These are phyloP conservation scores for Tetrahymena malaccensis DNA, from an alignment of 73 alveolate species.

Conservation along the genomic window DNA sequence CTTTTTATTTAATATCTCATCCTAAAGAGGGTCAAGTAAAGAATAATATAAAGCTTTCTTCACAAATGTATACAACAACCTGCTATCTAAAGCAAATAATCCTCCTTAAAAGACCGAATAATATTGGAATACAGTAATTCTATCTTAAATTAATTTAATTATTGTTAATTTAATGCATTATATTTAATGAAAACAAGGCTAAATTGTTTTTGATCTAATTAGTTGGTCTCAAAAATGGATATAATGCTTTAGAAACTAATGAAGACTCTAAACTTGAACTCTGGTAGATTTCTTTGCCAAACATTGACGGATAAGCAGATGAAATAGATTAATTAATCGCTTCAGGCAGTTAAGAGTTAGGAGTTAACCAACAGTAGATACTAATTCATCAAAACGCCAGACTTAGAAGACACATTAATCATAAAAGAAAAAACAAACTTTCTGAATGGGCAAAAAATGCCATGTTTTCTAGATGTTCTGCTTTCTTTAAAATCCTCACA, in stretches of 20 bases:
- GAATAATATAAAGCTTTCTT: neutral
- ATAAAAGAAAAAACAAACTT: neutral
- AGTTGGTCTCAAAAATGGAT: neutral
- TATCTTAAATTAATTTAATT: no score
- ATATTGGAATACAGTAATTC: neutral
- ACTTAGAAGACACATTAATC: neutral
- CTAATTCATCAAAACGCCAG: neutral
- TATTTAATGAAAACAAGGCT: neutral
- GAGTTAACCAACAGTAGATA: neutral
- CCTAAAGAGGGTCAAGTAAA: neutral
- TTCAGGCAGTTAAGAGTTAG: neutral
- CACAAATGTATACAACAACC: neutral
- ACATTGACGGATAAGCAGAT: neutral
- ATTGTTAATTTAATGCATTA: no score
- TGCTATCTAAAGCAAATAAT: neutral
- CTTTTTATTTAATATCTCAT: neutral
- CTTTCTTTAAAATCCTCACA: neutral
- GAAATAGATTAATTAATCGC: neutral
- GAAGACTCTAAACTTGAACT: neutral
- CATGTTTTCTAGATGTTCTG: neutral
- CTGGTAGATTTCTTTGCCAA: neutral
- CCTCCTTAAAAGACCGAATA: neutral
- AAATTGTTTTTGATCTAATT: neutral
- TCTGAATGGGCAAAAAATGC: neutral
- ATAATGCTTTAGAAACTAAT: neutral